Evolutionary conservation across 2,329 filamentous ascomycete species (phyloP), one percentile per base, ranked within the genome.

Genomic region (Exophiala oligosperma): DNA sequence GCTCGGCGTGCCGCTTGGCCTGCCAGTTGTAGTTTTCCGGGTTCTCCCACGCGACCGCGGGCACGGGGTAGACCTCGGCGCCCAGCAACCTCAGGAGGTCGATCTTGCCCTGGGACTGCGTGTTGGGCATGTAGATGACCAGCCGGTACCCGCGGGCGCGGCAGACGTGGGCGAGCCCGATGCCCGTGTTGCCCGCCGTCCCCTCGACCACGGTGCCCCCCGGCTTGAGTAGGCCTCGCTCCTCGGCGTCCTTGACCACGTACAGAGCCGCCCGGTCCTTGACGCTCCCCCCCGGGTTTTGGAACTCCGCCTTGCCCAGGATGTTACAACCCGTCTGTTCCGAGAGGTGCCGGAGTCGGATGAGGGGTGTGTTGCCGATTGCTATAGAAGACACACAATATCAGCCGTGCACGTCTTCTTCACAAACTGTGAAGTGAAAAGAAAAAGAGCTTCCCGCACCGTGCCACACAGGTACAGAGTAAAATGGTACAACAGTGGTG

Each of bases 91-190:
- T 84, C 64, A 99, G 80, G 53, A 99, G 83, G 74, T 97, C 94
- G 72, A 99, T 90, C 81, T 99, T 99, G 73, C 92, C 94, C 77
- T 96, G 93, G 21, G 92, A 96, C 78, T 97, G 94, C 49, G 93
- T 97, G 81, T 99, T 90, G 69, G 94, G 94, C 94, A 99, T 97
- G 85, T 97, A 99, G 73, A 99, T 99, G 71, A 97, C 92, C 51
- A 96, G 86, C 73, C 89, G 89, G 82, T 99, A 97, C 41, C 93
- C 94, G 69, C 88, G 89, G 38, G 88, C 90, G 60, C 93, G 86
- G 78, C 94, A 97, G 56, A 99, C 94, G 77, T 97, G 94, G 21
- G 94, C 94, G 44, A 99, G 88, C 1, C 94, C 94, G 74, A 99
- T 99, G 65, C 94, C 94, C 29, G 94, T 99, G 81, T 97, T 99